Conservation (phyloP, 352 stramenopile species). For the Phytophthora aleatoria region DNA sequence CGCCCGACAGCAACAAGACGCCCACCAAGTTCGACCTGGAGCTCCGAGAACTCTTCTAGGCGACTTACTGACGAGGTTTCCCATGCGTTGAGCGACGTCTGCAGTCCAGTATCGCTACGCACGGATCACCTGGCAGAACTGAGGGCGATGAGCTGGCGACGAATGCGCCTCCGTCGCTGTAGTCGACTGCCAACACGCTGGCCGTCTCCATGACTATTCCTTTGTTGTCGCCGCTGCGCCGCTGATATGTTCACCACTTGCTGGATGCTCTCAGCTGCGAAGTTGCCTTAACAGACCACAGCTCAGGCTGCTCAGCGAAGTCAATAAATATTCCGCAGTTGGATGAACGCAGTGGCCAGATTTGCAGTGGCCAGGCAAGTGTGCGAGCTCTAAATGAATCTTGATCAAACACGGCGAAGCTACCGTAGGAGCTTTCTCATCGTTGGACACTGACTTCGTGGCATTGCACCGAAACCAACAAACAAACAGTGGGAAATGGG, state of each 20-base stretch:
- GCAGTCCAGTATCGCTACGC: neutral
- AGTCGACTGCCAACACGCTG: neutral
- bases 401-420: neutral
- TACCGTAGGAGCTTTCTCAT: neutral
- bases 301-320: slow-evolving; percentile 5
- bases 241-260: neutral
- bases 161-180: slow-evolving; percentile 7
- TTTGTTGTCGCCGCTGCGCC: slow-evolving; percentile 8
- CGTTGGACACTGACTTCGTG: slow-evolving; percentile 6
- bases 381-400: slow-evolving; percentile 4
- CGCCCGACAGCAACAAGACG: slow-evolving; percentile 26
- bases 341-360: slow-evolving; percentile 9
- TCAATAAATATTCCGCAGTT: slow-evolving; percentile 2
- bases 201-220: slow-evolving; percentile 11
- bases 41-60: slow-evolving; percentile 72
- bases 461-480: neutral
- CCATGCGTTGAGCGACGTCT: neutral
- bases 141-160: neutral
- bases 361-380: slow-evolving; percentile 8
- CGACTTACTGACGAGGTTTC: neutral
- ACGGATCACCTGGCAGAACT: neutral
- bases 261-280: slow-evolving; percentile 8
- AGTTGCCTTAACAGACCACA: slow-evolving; percentile 2
- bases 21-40: slow-evolving; percentile 61
- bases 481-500: too few species aligned